Evolutionary conservation across 139 green algal species (phyloP), one percentile per base, ranked within the genome.

Genomic region (Parachlorella kessleri): DNA sequence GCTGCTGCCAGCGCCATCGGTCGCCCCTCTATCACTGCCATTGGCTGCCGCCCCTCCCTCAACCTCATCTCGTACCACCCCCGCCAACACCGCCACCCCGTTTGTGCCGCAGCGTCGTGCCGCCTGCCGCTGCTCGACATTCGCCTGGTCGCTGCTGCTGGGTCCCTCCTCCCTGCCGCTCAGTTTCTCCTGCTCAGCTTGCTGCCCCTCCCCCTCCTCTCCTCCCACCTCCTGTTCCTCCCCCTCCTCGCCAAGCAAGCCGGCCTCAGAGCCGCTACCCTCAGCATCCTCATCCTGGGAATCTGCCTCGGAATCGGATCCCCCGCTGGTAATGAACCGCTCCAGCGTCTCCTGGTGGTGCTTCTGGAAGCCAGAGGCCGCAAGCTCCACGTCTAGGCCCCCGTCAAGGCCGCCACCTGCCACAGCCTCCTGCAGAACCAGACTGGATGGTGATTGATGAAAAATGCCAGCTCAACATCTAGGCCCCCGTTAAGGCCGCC

Each of bases 331-430:
- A 18, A 88, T 35, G 1, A 59, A 87, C 38, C 73, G 42, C 30
- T 91, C 83, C 33, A 91, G 79, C 32, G 55, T 79, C 28, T 88
- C 69, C 21, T 90, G 76, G 70, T 95, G 78, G 70, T 92, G 72
- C 65, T 66, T 68, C 72, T 88, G 86, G 80, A 95, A 96, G 0
- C 92, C 91, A 38, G 24, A 14, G 48, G 48, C 48, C 48, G 48
- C 48, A 28, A 59, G 48, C 48, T 59, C 48, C 48, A 59, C 48
- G 21, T 59, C 48, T 18, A 59, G 48, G 14, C 48, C 48, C 21
- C 48, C 48, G 14, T 59, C 48, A 14, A 14, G 14, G 14, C 14
- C 48, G 14, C 48, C 48, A 14, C 48, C 48, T 18, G 48, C 48
- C 36, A 73, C 28, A 67, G 70, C 8, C 26, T n/a, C 26, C 39